Evolutionary conservation across 805 yeast species (phyloP).

Genomic region (Limtongia smithiae): DNA sequence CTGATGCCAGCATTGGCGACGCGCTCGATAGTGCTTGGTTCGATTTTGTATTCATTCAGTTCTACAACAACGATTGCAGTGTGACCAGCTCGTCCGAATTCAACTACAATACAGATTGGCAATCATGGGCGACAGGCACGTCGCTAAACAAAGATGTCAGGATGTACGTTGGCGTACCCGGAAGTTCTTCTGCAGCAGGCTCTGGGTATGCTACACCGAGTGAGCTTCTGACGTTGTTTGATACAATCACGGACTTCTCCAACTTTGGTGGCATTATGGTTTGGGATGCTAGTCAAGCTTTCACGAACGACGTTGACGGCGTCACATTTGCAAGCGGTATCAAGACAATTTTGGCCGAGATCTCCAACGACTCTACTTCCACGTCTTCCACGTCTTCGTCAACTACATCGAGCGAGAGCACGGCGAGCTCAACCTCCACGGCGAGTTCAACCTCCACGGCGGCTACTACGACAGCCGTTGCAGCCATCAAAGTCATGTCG

Average conservation of each 20-base stretch:
- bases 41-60: conserved; percentile 63
- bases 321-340: conserved; percentile 44
- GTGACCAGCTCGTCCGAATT: conserved; percentile 21
- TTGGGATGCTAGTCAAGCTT: conserved; percentile 51
- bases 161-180: conserved; percentile 64
- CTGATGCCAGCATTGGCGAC: conserved; percentile 49
- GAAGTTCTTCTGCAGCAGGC: conserved; percentile 49
- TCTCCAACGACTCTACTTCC: background rate
- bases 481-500: too few relatives aligned
- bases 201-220: conserved; percentile 52
- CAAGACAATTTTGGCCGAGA: conserved; percentile 41
- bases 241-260: conserved; percentile 35
- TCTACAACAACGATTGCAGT: conserved; percentile 57
- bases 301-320: conserved; percentile 48
- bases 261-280: conserved; percentile 67
- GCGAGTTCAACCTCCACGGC: conserved; percentile 6
- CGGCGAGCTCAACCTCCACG: background rate
- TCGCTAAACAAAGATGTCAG: conserved; percentile 53
- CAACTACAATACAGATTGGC: conserved; percentile 63
- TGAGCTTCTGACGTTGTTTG: conserved; percentile 37
- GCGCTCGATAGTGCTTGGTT: conserved; percentile 45
- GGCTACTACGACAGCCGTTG: conserved; percentile 26
- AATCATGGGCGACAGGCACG: conserved; percentile 52
- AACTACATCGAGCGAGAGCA: background rate
- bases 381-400: background rate